phyloP scores from a whole-genome alignment of 2,329 filamentous ascomycete species.

The Neofusicoccum sp. region DNA sequence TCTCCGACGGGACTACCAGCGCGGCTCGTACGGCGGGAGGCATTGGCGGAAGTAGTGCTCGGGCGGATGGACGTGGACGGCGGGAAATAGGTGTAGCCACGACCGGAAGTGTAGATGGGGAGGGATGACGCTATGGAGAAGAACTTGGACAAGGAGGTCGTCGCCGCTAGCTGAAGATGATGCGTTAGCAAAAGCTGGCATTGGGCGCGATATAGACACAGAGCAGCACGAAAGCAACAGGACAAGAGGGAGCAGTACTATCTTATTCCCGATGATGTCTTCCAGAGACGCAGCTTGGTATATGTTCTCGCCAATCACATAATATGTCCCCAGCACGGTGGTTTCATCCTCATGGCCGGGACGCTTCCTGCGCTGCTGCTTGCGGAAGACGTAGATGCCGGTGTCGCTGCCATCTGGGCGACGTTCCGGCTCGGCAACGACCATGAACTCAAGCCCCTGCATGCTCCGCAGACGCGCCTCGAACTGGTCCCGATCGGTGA shows the following conservation, averaged over 20 bases:
- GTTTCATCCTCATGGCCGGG: conserved; percentile 55
- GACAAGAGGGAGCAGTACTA: conserved; percentile 44
- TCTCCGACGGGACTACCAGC: conserved; percentile 39
- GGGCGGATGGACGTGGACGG: conserved; percentile 44
- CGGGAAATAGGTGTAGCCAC: conserved; percentile 62
- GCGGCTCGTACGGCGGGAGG: conserved; percentile 39
- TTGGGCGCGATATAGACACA: conserved; percentile 2
- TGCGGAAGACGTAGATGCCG: conserved; percentile 63
- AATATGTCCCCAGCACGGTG: conserved; percentile 60
- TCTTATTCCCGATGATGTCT: conserved; percentile 58
- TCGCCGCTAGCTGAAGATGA: conserved; percentile 52
- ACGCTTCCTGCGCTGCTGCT: conserved; percentile 46
- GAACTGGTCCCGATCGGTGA: conserved; percentile 59
- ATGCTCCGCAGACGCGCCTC: conserved; percentile 58
- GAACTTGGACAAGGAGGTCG: conserved; percentile 59
- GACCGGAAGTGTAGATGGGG: conserved; percentile 60
- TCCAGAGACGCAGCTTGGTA: conserved; percentile 64
- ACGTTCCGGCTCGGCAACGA: conserved; percentile 59
- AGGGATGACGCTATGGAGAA: conserved; percentile 57
- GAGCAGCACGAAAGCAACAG: background rate
- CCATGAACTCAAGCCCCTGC: conserved; percentile 62
- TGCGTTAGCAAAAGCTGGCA: conserved; percentile 1
- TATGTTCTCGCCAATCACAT: conserved; percentile 61
- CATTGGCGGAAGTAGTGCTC: conserved; percentile 30
- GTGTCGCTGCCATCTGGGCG: conserved; percentile 46